Base-by-base conservation (phyloP, 1,284 basidiomycete species). In the Rhodotorula sp. region DNA sequence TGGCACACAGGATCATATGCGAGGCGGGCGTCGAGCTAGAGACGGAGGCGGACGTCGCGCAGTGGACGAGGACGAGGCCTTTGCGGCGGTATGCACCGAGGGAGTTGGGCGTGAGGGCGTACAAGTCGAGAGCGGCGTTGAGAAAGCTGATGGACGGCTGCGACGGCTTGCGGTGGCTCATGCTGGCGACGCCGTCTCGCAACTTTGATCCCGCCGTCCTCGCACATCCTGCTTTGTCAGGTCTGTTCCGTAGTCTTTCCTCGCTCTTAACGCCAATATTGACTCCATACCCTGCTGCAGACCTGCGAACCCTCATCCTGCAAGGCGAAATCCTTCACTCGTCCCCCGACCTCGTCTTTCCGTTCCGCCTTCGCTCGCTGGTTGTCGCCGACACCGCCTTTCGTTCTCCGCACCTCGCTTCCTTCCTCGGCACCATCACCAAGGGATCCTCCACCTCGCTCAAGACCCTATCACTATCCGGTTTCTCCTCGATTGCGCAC, bases 1-100 rank as follows among this genome's bases (percentile, higher is more conserved):
- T 61, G 1, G 68, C 68, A 1, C 68, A 70, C 44, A 27, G 34
- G 13, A 24, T 61, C 56, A 13, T 70, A 15, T 70, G 68, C 64
- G 30, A 46, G 11, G 27, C 39, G 15, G 68, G 64, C 29, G 68
- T 61, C 1, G 62, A 62, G 22, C 62, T 70, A 6, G 7, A 24
- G 4, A 51, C 39, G 0, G 58, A 56, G 30, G 32, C 48, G 19
- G 58, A 70, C 17, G 39, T 70, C 20, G 32, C 52, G 22, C 39
- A 29, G n/a, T 70, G 32, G 20, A 29, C 59, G 20, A 22, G 20
- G 30, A 64, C 64, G 27, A 17, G 52, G 27, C 8, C 52, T 6
- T 32, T 53, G 39, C 20, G 68, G 24, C 22, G 64, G n/a, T 22
- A 34, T 24, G 58, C 57, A 7, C 64, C 68, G 10, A 60, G 34